Percentiles rank a stretch among this genome's conserved stretches.
These are phyloP conservation scores for Penicillium samsonianum DNA, from an alignment of 495 filamentous ascomycete genomes.

Conservation along the genomic window DNA sequence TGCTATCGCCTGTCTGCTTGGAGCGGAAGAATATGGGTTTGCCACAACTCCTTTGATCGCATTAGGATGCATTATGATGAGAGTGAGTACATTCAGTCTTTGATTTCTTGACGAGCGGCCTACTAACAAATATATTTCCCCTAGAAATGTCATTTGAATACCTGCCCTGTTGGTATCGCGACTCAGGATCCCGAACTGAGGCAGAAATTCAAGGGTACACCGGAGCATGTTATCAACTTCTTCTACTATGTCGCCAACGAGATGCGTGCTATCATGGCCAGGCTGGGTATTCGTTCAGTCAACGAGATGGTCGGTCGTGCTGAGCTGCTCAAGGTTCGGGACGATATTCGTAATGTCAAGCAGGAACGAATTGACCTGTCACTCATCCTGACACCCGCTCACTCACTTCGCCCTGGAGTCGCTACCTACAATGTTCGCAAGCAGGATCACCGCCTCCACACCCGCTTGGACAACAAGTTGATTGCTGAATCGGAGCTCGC, in stretches of 20 bases:
- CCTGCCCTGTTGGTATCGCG: slow-evolving; percentile 95
- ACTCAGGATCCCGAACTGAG: slow-evolving; percentile 95
- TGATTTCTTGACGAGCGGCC: not conserved
- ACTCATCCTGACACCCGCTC: slow-evolving; percentile 92
- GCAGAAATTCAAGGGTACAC: slow-evolving; percentile 91
- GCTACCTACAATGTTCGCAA: slow-evolving; percentile 99
- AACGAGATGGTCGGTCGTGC: slow-evolving; percentile 99
- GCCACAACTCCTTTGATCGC: slow-evolving; percentile 97
- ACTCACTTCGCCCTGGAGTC: slow-evolving; percentile 93
- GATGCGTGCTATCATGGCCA: slow-evolving; percentile 97
- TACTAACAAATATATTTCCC: slow-evolving; percentile 1
- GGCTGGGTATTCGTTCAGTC: slow-evolving; percentile 88
- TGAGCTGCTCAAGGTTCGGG: slow-evolving; percentile 82
- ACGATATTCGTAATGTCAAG: slow-evolving; percentile 86
- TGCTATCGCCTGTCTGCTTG: slow-evolving; percentile 93
- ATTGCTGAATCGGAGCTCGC: slow-evolving; percentile 97
- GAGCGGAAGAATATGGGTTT: slow-evolving; percentile 98
- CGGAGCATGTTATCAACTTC: slow-evolving; percentile 99
- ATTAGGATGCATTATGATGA: slow-evolving; percentile 97
- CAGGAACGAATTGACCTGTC: slow-evolving; percentile 93
- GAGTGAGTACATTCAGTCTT: slow-evolving; percentile 41
- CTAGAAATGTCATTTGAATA: slow-evolving; percentile 63
- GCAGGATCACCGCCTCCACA: slow-evolving; percentile 93
- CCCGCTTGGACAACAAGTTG: slow-evolving; percentile 96
- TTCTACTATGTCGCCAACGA: slow-evolving; percentile 99